These are phyloP conservation scores for Aureobasidium sp. DNA, from an alignment of 2,329 filamentous ascomycete genomes.

Conservation along the genomic window DNA sequence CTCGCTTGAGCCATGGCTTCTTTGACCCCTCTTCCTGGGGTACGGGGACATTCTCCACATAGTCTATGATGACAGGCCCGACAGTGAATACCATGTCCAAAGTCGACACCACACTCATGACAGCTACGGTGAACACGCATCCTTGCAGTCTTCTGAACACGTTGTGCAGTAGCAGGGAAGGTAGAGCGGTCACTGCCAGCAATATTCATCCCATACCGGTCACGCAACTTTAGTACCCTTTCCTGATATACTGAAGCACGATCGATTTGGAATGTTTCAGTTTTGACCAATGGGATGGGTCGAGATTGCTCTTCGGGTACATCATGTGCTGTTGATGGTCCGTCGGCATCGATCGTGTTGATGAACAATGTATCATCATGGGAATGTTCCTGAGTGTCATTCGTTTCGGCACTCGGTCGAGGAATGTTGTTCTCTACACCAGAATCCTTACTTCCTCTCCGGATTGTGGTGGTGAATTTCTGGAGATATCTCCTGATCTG, in stretches of 20 bases:
- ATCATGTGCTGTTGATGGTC: background rate
- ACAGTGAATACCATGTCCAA: conserved; percentile 17
- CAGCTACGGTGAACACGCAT: conserved; percentile 20
- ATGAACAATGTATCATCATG: conserved; percentile 19
- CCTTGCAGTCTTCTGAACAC: conserved; percentile 20
- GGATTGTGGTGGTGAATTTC: conserved; percentile 21
- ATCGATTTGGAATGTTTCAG: conserved; percentile 21
- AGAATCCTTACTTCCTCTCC: conserved; percentile 20
- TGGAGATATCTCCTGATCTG: conserved; percentile 16
- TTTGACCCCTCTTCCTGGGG: conserved; percentile 14
- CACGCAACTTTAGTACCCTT: conserved; percentile 9
- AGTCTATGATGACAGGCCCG: conserved; percentile 15
- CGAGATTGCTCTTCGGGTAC: conserved; percentile 10
- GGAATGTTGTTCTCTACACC: conserved; percentile 15
- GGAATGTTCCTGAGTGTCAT: conserved; percentile 14
- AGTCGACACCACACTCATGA: conserved; percentile 21
- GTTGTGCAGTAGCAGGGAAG: conserved; percentile 1
- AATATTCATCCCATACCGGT: conserved; percentile 18
- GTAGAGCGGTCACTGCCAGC: background rate
- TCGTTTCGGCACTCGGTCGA: background rate
- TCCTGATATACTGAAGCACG: conserved; percentile 16
- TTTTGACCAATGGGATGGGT: background rate
- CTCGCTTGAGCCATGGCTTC: conserved; percentile 21
- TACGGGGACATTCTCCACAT: conserved; percentile 16
- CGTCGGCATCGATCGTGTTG: conserved; percentile 14